These are phyloP conservation scores for Periconia macrospinosa DNA, from an alignment of 2,329 filamentous ascomycete genomes.

Conservation along the genomic window DNA sequence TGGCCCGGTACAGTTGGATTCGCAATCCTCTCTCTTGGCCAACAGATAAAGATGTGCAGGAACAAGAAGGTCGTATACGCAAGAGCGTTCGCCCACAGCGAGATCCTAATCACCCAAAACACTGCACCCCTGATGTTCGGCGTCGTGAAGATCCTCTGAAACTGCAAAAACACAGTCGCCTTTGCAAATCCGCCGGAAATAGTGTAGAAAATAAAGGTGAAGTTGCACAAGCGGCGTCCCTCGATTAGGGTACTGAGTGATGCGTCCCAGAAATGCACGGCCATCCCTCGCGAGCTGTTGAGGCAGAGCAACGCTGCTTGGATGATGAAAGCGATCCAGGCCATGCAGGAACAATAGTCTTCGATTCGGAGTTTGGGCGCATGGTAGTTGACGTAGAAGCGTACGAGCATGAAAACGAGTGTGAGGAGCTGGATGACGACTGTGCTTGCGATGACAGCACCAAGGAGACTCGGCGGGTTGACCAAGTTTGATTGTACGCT, in stretches of 20 bases:
- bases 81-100: conserved; percentile 7
- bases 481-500: conserved; percentile 2
- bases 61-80: conserved; percentile 12
- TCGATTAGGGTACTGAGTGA: background rate
- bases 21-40: conserved; percentile 10
- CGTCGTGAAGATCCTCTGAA: conserved; percentile 14
- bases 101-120: conserved; percentile 11
- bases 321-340: conserved; percentile 9
- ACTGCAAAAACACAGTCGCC: conserved; percentile 8
- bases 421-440: conserved; percentile 4
- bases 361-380: conserved; percentile 3
- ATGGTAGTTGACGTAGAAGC: conserved; percentile 6
- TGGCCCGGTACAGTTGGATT: conserved; percentile 6
- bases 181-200: conserved; percentile 8
- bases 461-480: conserved; percentile 6
- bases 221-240: background rate
- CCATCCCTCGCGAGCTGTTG: conserved; percentile 1
- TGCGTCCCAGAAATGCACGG: conserved; percentile 8
- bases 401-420: conserved; percentile 1
- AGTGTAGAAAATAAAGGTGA: conserved; percentile 3
- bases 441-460: conserved; percentile 3
- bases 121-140: conserved; percentile 2
- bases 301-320: conserved; percentile 5
- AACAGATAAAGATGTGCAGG: conserved; percentile 15
- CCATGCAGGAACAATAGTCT: conserved; percentile 10